Conservation (phyloP, 106 monocot genomes). For the Dendrobium huoshanense region DNA sequence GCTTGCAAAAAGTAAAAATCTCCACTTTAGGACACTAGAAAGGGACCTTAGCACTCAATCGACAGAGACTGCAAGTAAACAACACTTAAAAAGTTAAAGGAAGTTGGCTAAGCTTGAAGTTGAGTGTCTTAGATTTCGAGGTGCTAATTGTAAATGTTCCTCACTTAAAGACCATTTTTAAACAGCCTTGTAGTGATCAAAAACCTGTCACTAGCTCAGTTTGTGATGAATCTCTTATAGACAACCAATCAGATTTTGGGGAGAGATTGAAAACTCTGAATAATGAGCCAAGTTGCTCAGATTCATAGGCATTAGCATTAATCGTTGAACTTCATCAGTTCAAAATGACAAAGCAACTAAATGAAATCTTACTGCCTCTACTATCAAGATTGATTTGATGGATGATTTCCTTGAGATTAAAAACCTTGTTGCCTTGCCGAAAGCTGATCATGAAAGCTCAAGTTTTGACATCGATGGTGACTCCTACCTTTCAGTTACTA, state of each 20-base stretch:
- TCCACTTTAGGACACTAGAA: constrained; percentile 26
- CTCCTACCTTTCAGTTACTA: neutral
- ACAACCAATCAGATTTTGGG: constrained; percentile 16
- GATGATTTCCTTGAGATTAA: constrained; percentile 53
- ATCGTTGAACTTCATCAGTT: constrained; percentile 32
- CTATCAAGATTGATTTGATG: constrained; percentile 30
- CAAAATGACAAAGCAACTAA: constrained; percentile 24
- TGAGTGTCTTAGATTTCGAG: constrained; percentile 37
- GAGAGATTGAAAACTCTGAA: constrained; percentile 2
- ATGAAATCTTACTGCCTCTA: constrained; percentile 5
- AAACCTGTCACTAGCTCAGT: constrained; percentile 1
- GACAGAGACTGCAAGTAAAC: constrained; percentile 48
- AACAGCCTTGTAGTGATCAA: neutral
- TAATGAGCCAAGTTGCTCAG: constrained; percentile 18
- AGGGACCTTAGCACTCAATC: constrained; percentile 37
- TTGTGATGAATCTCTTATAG: constrained; percentile 20
- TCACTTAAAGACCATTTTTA: neutral
- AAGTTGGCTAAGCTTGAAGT: constrained; percentile 56
- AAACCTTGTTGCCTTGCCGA: constrained; percentile 26
- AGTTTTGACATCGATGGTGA: neutral
- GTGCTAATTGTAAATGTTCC: constrained; percentile 14
- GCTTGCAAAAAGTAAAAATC: constrained; percentile 18
- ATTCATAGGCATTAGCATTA: constrained; percentile 31
- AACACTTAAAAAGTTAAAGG: constrained; percentile 44
- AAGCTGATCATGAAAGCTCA: constrained; percentile 6